phyloP scores from a whole-genome alignment of 495 filamentous ascomycete genomes.

The Tuber calosporum region DNA sequence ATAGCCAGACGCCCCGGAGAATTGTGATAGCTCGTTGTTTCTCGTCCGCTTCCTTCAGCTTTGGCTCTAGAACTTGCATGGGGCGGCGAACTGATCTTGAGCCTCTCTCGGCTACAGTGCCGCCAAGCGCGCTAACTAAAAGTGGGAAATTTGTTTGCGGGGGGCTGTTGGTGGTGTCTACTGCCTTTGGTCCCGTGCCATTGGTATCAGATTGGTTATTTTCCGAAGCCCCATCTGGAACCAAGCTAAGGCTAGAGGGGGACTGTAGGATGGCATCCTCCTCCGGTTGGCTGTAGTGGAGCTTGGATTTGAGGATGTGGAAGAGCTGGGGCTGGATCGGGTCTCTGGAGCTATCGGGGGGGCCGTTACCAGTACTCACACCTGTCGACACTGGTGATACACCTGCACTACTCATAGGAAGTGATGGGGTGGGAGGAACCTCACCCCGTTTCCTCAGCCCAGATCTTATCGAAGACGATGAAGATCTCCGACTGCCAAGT shows the following conservation, averaged over 20 bases:
- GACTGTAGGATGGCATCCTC: not conserved
- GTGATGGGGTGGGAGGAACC: not conserved
- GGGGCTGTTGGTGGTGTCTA: conserved; percentile 23
- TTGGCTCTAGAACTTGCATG: conserved; percentile 24
- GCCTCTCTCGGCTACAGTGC: conserved; percentile 12
- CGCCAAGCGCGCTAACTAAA: conserved; percentile 13
- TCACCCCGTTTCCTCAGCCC: not conserved
- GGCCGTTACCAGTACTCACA: not conserved
- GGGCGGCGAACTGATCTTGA: conserved; percentile 18
- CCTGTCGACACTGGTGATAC: not conserved
- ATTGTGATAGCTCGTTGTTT: conserved; percentile 17
- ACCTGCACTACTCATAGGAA: not conserved
- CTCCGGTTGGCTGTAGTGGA: conserved; percentile 14
- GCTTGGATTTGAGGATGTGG: conserved; percentile 23
- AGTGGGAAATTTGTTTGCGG: conserved; percentile 25
- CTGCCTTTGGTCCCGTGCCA: conserved; percentile 3
- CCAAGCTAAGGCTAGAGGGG: not conserved
- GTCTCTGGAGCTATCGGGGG: not conserved
- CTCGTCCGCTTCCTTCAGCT: conserved; percentile 38
- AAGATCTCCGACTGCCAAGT: not conserved
- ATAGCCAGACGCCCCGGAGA: conserved; percentile 69
- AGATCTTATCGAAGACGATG: conserved; percentile 3
- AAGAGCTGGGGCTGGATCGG: conserved; percentile 20
- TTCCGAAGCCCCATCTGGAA: not conserved
- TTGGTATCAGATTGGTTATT: not conserved